Conservation (phyloP, 73 alveolate genomes). For the Paramecium sexaurelia region DNA sequence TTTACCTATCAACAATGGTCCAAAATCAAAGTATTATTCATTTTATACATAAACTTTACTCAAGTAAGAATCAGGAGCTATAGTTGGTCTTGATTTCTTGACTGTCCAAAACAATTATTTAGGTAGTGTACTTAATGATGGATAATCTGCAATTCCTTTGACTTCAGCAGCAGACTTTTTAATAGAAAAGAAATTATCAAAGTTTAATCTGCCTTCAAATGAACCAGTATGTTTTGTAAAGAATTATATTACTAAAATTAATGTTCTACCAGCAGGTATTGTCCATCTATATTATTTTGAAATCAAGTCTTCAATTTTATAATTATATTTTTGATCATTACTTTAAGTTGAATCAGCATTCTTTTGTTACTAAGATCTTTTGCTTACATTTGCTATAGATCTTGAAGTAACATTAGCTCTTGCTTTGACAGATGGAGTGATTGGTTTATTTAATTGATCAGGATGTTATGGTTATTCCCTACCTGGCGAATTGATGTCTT, state of each 20-base stretch:
- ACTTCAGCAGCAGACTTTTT: constrained; percentile 80
- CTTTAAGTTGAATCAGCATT: constrained; percentile 74
- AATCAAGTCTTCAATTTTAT: constrained; percentile 80
- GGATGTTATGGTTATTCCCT: constrained; percentile 71
- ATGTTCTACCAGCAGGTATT: constrained; percentile 90
- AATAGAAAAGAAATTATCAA: constrained; percentile 83
- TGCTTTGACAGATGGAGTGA: constrained; percentile 10
- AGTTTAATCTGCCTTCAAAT: constrained; percentile 76
- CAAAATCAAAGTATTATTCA: constrained; percentile 92
- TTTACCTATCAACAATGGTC: constrained; percentile 96
- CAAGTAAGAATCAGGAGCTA: constrained; percentile 80
- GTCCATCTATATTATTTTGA: constrained; percentile 95
- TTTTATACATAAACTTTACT: constrained; percentile 71
- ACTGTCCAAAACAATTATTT: constrained; percentile 82
- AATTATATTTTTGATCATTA: constrained; percentile 72
- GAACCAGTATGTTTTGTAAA: constrained; percentile 93
- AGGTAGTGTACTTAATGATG: constrained; percentile 79
- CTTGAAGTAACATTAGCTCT: constrained; percentile 55
- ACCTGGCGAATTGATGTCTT: constrained; percentile 36
- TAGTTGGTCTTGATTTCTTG: constrained; percentile 84
- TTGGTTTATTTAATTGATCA: constrained; percentile 9
- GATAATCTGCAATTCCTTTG: constrained; percentile 87
- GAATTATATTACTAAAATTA: constrained; percentile 89
- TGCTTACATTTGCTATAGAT: constrained; percentile 42
- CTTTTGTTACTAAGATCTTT: constrained; percentile 54